A percentile compares a stretch with the other conserved stretches of the same genome.
phyloP scores from a whole-genome alignment of 345 rosid genomes.

The Lepidium didymum region DNA sequence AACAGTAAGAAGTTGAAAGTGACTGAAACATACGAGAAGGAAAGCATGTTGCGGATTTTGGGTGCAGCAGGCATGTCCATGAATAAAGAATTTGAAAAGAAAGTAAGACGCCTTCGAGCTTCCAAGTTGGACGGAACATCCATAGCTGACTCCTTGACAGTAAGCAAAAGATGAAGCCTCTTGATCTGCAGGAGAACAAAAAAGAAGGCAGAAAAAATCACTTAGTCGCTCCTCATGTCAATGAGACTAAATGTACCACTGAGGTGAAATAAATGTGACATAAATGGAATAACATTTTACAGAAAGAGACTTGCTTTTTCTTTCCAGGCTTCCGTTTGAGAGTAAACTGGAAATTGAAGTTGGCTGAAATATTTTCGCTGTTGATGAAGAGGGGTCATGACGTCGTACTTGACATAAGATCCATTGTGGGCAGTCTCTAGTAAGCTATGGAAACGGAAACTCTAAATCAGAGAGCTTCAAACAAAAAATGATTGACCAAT shows the following conservation, averaged over 20 bases:
- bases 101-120: slow-evolving; percentile 64
- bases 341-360: slow-evolving; percentile 37
- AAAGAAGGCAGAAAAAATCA: slow-evolving; percentile 1
- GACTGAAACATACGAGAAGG: slow-evolving; percentile 43
- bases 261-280: not conserved
- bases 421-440: slow-evolving; percentile 42
- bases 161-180: slow-evolving; percentile 54
- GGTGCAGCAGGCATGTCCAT: slow-evolving; percentile 72
- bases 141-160: slow-evolving; percentile 64
- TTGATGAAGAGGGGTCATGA: slow-evolving; percentile 53
- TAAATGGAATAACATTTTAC: not conserved
- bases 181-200: slow-evolving; percentile 31
- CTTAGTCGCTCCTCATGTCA: not conserved
- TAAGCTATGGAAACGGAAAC: slow-evolving; percentile 27
- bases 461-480: not conserved
- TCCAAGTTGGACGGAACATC: slow-evolving; percentile 63
- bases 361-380: slow-evolving; percentile 37
- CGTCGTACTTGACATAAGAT: slow-evolving; percentile 40
- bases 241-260: not conserved
- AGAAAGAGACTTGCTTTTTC: slow-evolving; percentile 38
- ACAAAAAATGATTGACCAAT: not conserved
- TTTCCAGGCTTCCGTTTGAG: slow-evolving; percentile 49
- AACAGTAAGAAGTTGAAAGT: slow-evolving; percentile 4
- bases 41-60: slow-evolving; percentile 57
- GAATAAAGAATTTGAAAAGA: slow-evolving; percentile 60